Evolutionary conservation across 2,329 filamentous ascomycete genomes (phyloP).

Genomic region (Coniochaeta sp.): DNA sequence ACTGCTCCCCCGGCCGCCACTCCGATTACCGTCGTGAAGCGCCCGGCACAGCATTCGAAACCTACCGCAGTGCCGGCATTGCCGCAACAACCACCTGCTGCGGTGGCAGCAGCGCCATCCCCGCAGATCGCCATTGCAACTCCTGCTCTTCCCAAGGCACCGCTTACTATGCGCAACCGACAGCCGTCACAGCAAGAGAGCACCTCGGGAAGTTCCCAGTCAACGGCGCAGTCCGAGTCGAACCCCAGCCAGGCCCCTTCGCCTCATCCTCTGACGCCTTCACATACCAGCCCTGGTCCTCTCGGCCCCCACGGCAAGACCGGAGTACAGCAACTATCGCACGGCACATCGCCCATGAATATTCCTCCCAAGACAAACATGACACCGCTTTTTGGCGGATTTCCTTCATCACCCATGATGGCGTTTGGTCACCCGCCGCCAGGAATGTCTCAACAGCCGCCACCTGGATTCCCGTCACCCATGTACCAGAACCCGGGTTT

Average conservation of each 20-base stretch:
- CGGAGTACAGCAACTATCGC: slow-evolving; percentile 36
- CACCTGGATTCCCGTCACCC: slow-evolving; percentile 46
- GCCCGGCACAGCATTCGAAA: slow-evolving; percentile 30
- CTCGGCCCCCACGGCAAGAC: slow-evolving; percentile 58
- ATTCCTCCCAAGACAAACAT: slow-evolving; percentile 39
- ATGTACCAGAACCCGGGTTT: slow-evolving; percentile 47
- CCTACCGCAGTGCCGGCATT: slow-evolving; percentile 40
- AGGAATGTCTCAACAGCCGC: slow-evolving; percentile 27
- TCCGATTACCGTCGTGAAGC: slow-evolving; percentile 29
- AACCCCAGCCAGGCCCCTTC: slow-evolving; percentile 50
- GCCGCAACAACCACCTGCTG: slow-evolving; percentile 53
- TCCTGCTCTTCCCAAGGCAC: slow-evolving; percentile 74
- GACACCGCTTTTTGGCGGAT: slow-evolving; percentile 34
- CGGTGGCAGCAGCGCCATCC: slow-evolving; percentile 67
- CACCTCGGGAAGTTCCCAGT: slow-evolving; percentile 59
- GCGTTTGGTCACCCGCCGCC: slow-evolving; percentile 37
- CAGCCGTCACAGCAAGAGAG: slow-evolving; percentile 75
- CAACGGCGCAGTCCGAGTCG: slow-evolving; percentile 54
- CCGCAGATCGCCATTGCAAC: slow-evolving; percentile 75
- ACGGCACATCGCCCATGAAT: slow-evolving; percentile 58
- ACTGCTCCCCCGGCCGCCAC: slow-evolving; percentile 3
- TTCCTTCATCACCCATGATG: slow-evolving; percentile 48
- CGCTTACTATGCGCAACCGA: slow-evolving; percentile 70
- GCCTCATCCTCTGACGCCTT: slow-evolving; percentile 54
- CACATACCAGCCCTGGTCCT: slow-evolving; percentile 58